Evolutionary conservation across 495 filamentous ascomycete species (phyloP).

Genomic region (Neurospora sp.): DNA sequence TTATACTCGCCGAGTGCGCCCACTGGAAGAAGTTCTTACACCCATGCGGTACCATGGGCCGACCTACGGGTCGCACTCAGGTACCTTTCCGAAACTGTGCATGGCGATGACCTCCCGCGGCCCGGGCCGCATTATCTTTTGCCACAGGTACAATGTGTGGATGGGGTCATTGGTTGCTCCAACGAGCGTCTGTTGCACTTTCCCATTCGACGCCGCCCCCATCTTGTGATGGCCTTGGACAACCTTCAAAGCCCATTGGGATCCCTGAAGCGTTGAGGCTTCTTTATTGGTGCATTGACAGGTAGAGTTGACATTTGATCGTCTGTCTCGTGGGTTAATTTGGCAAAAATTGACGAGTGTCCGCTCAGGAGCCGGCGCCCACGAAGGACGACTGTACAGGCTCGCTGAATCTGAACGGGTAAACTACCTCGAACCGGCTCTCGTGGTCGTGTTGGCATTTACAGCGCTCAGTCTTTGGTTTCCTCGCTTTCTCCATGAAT

Average conservation of each 20-base stretch:
- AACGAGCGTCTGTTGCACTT: not conserved
- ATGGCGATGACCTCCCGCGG: not conserved
- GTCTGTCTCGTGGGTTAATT: not conserved
- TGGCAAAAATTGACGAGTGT: not conserved
- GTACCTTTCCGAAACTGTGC: not conserved
- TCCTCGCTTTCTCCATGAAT: not conserved
- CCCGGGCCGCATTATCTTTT: not conserved
- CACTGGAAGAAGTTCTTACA: not conserved
- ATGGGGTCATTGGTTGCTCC: not conserved
- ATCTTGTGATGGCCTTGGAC: not conserved
- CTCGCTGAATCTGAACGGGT: not conserved
- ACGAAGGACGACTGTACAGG: not conserved
- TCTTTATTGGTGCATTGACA: not conserved
- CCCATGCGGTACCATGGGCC: not conserved
- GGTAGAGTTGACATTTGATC: not conserved
- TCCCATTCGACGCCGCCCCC: not conserved
- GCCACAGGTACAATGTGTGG: not conserved
- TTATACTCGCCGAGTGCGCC: not conserved
- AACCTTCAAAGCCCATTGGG: not conserved
- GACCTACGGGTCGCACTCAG: not conserved
- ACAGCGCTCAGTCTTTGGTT: not conserved
- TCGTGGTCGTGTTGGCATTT: not conserved
- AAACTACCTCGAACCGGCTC: not conserved
- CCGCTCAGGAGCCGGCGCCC: not conserved
- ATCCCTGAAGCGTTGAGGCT: not conserved